A percentile compares a stretch with the other conserved stretches of the same genome.
phyloP scores from a whole-genome alignment of 2,329 filamentous ascomycete species.

The Dactylellina haptotyla region DNA sequence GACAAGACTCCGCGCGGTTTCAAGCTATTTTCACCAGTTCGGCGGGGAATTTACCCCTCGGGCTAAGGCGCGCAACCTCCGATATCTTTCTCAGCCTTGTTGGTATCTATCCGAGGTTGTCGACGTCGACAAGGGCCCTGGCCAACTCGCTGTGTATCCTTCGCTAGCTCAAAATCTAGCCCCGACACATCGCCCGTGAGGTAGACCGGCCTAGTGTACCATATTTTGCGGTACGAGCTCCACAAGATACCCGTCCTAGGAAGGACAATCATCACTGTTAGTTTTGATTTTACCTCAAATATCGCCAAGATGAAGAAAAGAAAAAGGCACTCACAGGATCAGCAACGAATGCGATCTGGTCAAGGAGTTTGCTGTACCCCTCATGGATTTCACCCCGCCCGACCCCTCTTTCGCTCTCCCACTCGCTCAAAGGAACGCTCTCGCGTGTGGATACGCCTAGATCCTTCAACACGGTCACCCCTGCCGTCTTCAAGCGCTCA shows the following conservation, averaged over 20 bases:
- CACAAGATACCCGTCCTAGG: slow-evolving; percentile 56
- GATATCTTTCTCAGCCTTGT: no score
- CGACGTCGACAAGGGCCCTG: no score
- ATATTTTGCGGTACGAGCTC: slow-evolving; percentile 50
- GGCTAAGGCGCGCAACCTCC: no score
- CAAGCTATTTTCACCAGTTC: no score
- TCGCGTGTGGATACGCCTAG: slow-evolving; percentile 57
- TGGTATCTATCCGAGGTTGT: no score
- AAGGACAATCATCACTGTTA: not conserved
- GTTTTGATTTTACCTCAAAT: no score
- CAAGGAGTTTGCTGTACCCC: slow-evolving; percentile 59
- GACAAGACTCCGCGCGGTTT: no score
- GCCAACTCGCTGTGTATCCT: no score
- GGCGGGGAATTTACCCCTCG: no score
- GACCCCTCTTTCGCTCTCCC: slow-evolving; percentile 46
- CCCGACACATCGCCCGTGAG: not conserved
- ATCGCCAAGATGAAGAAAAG: not conserved
- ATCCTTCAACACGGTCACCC: slow-evolving; percentile 45
- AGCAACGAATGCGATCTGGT: slow-evolving; percentile 60
- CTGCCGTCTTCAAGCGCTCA: slow-evolving; percentile 34
- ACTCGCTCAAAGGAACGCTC: slow-evolving; percentile 57
- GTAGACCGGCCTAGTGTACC: not conserved
- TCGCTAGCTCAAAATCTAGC: no score
- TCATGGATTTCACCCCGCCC: slow-evolving; percentile 54
- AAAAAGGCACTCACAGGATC: slow-evolving; percentile 56